phyloP scores from a whole-genome alignment of 2,329 filamentous ascomycete genomes.

The Cladophialophora yegresii region DNA sequence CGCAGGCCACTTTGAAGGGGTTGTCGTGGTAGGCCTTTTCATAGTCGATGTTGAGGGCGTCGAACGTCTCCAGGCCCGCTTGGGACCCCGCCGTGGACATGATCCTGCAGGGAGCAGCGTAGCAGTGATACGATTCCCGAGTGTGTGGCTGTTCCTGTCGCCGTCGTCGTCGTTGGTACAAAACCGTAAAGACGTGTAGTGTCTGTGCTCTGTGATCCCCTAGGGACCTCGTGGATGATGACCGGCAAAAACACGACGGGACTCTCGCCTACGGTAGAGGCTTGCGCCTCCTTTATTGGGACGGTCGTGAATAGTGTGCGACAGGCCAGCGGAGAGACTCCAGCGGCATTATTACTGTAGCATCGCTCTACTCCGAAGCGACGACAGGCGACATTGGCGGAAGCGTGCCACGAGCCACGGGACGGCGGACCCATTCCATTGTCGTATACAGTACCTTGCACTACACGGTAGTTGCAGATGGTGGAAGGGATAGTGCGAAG shows the following conservation, averaged over 20 bases:
- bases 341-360: not conserved
- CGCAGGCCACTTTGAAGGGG: conserved; percentile 36
- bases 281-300: not conserved
- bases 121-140: too few species aligned
- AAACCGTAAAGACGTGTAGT: not conserved
- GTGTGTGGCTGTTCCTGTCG: not conserved
- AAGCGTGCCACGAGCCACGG: not conserved
- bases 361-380: not conserved
- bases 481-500: not conserved
- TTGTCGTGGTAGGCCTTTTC: conserved; percentile 40
- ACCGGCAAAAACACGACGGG: not conserved
- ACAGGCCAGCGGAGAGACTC: not conserved
- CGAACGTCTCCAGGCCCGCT: conserved; percentile 36
- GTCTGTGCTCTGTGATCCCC: not conserved
- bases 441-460: not conserved
- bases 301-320: not conserved
- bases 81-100: conserved; percentile 32
- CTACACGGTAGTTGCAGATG: not conserved
- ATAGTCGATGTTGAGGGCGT: conserved; percentile 38
- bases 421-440: not conserved
- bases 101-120: too few species aligned
- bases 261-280: not conserved
- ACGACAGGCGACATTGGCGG: not conserved
- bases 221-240: not conserved
- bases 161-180: too few species aligned